phyloP scores from a whole-genome alignment of 225 moss, liverwort and hornwort genomes.

The Physcomitrellopsis africana region DNA sequence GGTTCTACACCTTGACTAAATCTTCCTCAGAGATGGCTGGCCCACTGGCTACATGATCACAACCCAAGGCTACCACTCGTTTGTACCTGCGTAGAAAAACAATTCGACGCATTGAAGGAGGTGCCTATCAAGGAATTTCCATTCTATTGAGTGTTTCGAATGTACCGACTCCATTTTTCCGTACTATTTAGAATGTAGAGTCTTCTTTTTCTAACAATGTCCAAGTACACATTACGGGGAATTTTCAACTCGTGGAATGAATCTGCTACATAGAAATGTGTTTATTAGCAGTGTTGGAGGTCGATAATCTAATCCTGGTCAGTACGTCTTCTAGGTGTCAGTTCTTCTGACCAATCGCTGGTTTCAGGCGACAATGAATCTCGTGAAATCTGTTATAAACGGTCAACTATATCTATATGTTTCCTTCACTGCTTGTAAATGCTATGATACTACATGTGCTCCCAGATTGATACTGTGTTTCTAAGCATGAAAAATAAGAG shows the following conservation, averaged over 20 bases:
- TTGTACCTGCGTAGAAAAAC: conserved; percentile 53
- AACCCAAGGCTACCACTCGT: conserved; percentile 61
- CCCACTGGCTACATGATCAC: conserved; percentile 68
- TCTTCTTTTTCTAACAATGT: conserved; percentile 6
- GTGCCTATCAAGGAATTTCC: conserved; percentile 60
- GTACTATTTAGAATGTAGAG: background rate
- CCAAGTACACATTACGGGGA: conserved; percentile 13
- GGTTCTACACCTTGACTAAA: conserved; percentile 26
- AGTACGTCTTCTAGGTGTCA: conserved; percentile 15
- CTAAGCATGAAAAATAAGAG: background rate
- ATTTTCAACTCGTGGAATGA: conserved; percentile 9
- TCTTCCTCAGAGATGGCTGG: conserved; percentile 58
- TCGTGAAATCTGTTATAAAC: background rate
- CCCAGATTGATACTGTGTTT: conserved; percentile 13
- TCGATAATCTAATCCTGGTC: background rate
- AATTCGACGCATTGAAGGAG: conserved; percentile 49
- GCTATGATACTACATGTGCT: background rate
- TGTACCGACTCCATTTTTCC: background rate
- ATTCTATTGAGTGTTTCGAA: conserved; percentile 38
- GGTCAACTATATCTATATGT: background rate
- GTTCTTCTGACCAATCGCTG: conserved; percentile 24
- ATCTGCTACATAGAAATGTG: background rate
- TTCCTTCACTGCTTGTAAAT: background rate
- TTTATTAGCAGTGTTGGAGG: background rate
- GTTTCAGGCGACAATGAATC: background rate